These are phyloP conservation scores for Pyrenophora graminea DNA, from an alignment of 2,329 filamentous ascomycete genomes.

Conservation along the genomic window DNA sequence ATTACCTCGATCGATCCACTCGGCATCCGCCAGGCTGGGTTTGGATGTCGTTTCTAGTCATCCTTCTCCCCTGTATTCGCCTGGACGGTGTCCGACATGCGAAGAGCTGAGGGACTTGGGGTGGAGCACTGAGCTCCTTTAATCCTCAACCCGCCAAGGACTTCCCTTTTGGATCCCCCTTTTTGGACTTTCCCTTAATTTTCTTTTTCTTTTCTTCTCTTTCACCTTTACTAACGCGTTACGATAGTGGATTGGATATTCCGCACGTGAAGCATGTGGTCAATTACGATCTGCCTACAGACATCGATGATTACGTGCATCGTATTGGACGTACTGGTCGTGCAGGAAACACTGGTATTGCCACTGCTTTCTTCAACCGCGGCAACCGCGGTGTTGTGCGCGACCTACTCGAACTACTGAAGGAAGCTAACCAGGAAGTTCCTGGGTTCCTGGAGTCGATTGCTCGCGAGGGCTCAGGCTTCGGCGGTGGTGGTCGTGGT, in stretches of 20 bases:
- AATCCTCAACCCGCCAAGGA: too few species aligned
- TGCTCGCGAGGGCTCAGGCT: conserved; percentile 86
- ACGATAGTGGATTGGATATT: conserved; percentile 72
- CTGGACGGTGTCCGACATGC: too few species aligned
- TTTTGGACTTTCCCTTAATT: too few species aligned
- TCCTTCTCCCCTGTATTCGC: too few species aligned
- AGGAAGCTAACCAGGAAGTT: conserved; percentile 98
- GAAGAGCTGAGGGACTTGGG: too few species aligned
- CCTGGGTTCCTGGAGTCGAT: conserved; percentile 95
- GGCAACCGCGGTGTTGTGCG: conserved; percentile 97
- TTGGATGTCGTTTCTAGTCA: too few species aligned
- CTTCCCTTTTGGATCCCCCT: too few species aligned
- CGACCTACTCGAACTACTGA: conserved; percentile 94
- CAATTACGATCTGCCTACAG: conserved; percentile 99
- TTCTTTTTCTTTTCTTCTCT: too few species aligned
- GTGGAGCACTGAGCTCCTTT: too few species aligned
- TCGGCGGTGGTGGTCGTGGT: conserved; percentile 75
- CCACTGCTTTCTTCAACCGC: conserved; percentile 99
- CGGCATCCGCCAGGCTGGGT: too few species aligned
- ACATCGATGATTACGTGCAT: conserved; percentile 98
- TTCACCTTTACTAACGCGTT: not conserved
- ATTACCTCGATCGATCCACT: too few species aligned
- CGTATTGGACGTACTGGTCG: conserved; percentile 99
- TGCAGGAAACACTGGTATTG: conserved; percentile 98
- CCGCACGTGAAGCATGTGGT: conserved; percentile 96